These are phyloP conservation scores for Boechera divaricarpa DNA, from an alignment of 345 rosid species.

Conservation along the genomic window DNA sequence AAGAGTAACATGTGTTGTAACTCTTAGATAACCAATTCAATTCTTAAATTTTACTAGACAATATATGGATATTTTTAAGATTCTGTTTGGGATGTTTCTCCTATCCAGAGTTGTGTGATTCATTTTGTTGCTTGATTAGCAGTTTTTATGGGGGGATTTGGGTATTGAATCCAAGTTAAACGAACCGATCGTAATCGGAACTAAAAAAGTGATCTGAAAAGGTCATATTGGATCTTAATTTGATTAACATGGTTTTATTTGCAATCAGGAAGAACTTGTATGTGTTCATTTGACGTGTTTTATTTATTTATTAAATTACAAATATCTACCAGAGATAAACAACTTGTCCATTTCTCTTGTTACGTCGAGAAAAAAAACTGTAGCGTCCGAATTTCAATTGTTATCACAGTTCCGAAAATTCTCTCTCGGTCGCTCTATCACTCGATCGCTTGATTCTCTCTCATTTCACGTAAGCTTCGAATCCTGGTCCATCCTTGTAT, in stretches of 20 bases:
- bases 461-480: slow-evolving; percentile 12
- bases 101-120: slow-evolving; percentile 3
- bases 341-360: background rate
- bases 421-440: background rate
- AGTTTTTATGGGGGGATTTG: slow-evolving; percentile 5
- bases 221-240: background rate
- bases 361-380: background rate
- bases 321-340: background rate
- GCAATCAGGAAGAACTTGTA: background rate
- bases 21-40: slow-evolving; percentile 42
- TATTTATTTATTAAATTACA: background rate
- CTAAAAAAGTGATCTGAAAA: background rate
- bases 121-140: slow-evolving; percentile 25
- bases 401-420: background rate
- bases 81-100: slow-evolving; percentile 15
- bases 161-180: background rate
- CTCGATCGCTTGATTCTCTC: slow-evolving; percentile 13
- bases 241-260: background rate
- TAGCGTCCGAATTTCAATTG: background rate
- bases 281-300: background rate
- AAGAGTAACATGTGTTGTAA: slow-evolving; percentile 67
- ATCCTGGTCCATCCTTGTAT: slow-evolving; percentile 2
- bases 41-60: background rate
- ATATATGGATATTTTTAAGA: slow-evolving; percentile 10
- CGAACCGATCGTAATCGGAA: background rate